A percentile compares a stretch with the other conserved stretches of the same genome.
Conservation (phyloP, 2,329 filamentous ascomycete species). For the Ceratocystis albifundus region DNA sequence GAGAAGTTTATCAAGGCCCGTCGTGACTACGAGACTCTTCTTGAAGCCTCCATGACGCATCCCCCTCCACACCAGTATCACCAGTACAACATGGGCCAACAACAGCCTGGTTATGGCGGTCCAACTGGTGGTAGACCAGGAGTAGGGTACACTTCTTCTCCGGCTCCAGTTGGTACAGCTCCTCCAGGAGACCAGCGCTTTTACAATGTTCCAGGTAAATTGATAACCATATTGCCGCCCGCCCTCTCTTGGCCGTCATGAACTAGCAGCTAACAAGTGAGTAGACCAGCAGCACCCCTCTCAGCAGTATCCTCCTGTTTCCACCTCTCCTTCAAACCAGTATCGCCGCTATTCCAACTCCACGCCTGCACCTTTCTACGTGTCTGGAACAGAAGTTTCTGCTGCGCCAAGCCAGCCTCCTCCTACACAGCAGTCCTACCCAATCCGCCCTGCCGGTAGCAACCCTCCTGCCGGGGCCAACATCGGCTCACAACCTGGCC, state of each 20-base stretch:
- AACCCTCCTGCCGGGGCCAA: slow-evolving; percentile 30
- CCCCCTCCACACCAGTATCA: slow-evolving; percentile 64
- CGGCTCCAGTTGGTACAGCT: slow-evolving; percentile 58
- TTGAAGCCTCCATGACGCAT: slow-evolving; percentile 94
- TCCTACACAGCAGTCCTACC: slow-evolving; percentile 37
- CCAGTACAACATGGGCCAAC: slow-evolving; percentile 49
- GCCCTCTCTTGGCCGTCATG: neutral
- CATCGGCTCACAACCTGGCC: slow-evolving; percentile 26
- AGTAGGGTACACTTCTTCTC: slow-evolving; percentile 27
- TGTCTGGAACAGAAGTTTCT: slow-evolving; percentile 47
- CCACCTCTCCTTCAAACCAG: slow-evolving; percentile 40
- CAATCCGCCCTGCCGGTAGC: slow-evolving; percentile 31
- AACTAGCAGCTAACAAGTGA: neutral
- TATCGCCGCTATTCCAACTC: slow-evolving; percentile 43
- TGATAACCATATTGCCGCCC: neutral
- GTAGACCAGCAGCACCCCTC: slow-evolving; percentile 34
- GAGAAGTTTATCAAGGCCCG: slow-evolving; percentile 99
- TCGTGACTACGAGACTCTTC: slow-evolving; percentile 87
- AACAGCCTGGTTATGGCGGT: slow-evolving; percentile 37
- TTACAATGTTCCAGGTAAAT: slow-evolving; percentile 21
- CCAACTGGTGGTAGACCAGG: slow-evolving; percentile 18
- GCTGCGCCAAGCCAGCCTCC: slow-evolving; percentile 28
- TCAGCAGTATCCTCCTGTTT: slow-evolving; percentile 25
- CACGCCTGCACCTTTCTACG: slow-evolving; percentile 52
- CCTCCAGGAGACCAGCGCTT: slow-evolving; percentile 31